Base-by-base conservation (phyloP, 2,329 filamentous ascomycete genomes). In the Diplocarpon rosae region DNA sequence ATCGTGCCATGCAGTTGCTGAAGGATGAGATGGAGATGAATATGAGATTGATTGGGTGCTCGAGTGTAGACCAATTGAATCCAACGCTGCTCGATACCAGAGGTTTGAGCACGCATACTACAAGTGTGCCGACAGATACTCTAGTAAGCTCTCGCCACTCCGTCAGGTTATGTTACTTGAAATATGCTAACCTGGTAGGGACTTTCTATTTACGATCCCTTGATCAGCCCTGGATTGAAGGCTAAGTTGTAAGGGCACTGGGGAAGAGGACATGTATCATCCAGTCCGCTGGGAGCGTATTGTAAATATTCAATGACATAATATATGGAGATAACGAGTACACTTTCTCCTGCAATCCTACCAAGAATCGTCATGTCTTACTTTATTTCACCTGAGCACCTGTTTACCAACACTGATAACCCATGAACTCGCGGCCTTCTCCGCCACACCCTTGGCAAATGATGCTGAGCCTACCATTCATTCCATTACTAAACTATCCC, bases 1-100 rank as follows among this genome's bases (percentile, higher is more conserved):
- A 93, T 60, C 76, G 86, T 29, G 92, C 92, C 28, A 95, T 96
- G 83, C 83, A 88, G 65, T 69, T 95, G 47, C 73, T 95, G 55
- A 88, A 85, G 68, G 92, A 96, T 59, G 92, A 98, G 73, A 85
- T 98, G 77, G 88, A 93, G 69, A 96, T 96, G 90, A 92, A 90
- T 61, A 96, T 98, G 92, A 78, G 92, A 6, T 69, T 98, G 51
- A 87, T 98, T 55, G 92, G 92, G 9, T 85, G 80, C 47, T 76
- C 73, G 15, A 80, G 67, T 48, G 65, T 98, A 28, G 78, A 79
- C 30, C 80, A 98, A 55, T 67, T 98, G 50, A 85, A 84, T 50
- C 83, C 89, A 0, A 80, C 78, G 20, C 67, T 98, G 63, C 64
- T 98, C 15, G 92, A 98, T 62, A 76, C 78, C 0, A 70, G 83